Evolutionary conservation across 495 filamentous ascomycete species (phyloP).

Genomic region (Neurospora discreta): DNA sequence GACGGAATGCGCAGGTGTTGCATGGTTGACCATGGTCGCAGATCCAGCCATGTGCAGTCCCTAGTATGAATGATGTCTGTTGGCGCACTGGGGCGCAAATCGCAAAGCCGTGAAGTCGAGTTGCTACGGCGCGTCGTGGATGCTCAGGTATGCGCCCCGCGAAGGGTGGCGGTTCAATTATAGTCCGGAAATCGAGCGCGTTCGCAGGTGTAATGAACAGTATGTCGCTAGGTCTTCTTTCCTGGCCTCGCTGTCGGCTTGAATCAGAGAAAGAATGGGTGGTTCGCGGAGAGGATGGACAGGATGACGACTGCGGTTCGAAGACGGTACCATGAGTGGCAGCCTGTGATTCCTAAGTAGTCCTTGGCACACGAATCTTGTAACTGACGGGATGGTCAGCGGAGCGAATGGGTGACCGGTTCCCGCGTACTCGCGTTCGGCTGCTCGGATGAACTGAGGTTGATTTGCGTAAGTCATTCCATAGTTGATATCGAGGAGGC

Average conservation of each 20-base stretch:
- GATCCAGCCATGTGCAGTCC: slow-evolving; percentile 12
- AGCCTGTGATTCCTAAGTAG: background rate
- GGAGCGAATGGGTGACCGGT: background rate
- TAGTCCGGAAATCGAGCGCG: background rate
- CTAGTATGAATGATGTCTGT: background rate
- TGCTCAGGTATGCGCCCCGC: background rate
- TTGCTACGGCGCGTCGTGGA: background rate
- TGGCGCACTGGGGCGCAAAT: background rate
- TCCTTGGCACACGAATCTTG: background rate
- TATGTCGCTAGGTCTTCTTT: background rate
- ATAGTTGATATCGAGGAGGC: background rate
- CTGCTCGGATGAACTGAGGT: background rate
- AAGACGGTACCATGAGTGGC: background rate
- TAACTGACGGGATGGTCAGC: background rate
- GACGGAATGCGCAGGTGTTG: slow-evolving; percentile 2
- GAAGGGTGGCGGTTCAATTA: background rate
- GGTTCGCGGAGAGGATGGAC: background rate
- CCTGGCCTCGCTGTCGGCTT: background rate
- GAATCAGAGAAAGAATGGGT: background rate
- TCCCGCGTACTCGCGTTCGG: background rate
- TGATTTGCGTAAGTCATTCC: background rate
- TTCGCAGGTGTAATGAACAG: background rate
- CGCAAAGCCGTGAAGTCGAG: background rate
- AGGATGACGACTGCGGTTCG: background rate
- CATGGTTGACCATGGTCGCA: slow-evolving; percentile 9